phyloP scores from a whole-genome alignment of 2,329 filamentous ascomycete genomes.

The Neofusicoccum parvum region DNA sequence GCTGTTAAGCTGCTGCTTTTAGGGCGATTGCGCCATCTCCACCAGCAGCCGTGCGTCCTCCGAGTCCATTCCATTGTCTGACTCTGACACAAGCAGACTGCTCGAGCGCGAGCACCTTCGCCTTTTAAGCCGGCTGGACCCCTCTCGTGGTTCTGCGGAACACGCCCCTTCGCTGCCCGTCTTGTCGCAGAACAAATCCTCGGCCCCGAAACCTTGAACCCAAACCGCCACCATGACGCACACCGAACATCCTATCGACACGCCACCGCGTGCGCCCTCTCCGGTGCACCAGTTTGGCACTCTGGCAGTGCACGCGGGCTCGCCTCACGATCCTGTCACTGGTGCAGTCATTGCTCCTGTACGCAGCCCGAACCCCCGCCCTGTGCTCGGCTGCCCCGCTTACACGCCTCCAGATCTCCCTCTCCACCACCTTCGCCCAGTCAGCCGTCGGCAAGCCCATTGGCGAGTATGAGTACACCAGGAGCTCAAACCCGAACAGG shows the following conservation, averaged over 20 bases:
- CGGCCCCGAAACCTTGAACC: not conserved
- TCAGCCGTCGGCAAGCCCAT: conserved; percentile 82
- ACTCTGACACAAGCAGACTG: conserved; percentile 11
- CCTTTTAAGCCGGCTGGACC: not conserved
- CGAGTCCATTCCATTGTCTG: conserved; percentile 14
- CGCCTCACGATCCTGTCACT: conserved; percentile 85
- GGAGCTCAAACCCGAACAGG: conserved; percentile 90
- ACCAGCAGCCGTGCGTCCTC: conserved; percentile 11
- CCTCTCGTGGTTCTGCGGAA: not conserved
- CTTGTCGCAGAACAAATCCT: not conserved
- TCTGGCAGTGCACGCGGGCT: conserved; percentile 89
- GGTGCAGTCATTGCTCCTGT: conserved; percentile 92
- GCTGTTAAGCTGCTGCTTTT: conserved; percentile 10
- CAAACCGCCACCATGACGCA: conserved; percentile 37
- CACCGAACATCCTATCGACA: conserved; percentile 63
- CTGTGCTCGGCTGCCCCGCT: conserved; percentile 23
- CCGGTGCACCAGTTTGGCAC: conserved; percentile 86
- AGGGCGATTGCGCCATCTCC: conserved; percentile 18
- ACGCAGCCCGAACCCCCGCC: conserved; percentile 28
- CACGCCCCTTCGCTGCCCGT: not conserved
- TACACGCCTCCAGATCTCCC: conserved; percentile 66
- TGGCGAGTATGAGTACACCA: conserved; percentile 88
- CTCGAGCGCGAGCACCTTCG: conserved; percentile 6
- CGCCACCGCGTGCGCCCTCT: conserved; percentile 71
- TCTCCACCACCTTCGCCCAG: conserved; percentile 97